A percentile compares a stretch with the other conserved stretches of the same genome.
Conservation (phyloP, 1,284 basidiomycete genomes). For the Fomitiporia mediterranea region DNA sequence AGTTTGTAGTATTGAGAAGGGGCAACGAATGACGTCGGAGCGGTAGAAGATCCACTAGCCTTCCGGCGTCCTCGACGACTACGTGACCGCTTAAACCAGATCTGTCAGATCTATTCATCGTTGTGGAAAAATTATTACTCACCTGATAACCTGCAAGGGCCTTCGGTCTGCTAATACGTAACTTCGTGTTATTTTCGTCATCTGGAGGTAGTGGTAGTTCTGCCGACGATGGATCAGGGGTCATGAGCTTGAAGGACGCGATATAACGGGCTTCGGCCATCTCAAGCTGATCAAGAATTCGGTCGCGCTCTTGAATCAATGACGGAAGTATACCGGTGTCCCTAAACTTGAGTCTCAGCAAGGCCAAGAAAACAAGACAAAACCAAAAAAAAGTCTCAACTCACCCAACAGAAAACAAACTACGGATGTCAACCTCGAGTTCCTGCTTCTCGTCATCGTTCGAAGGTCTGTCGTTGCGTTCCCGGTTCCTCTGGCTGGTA, state of each 20-base stretch:
- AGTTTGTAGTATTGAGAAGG: constrained; percentile 75
- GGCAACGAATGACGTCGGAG: constrained; percentile 72
- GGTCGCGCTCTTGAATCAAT: constrained; percentile 67
- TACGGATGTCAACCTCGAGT: constrained; percentile 60
- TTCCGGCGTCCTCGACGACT: constrained; percentile 45
- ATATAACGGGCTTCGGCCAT: constrained; percentile 76
- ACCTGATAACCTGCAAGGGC: constrained; percentile 38
- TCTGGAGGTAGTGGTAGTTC: constrained; percentile 34
- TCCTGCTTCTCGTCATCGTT: constrained; percentile 40
- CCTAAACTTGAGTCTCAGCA: constrained; percentile 41
- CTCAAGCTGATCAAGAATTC: constrained; percentile 71
- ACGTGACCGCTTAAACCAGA: constrained; percentile 26
- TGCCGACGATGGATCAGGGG: constrained; percentile 54
- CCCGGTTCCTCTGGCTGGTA: constrained; percentile 2
- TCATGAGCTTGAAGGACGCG: constrained; percentile 64
- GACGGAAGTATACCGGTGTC: constrained; percentile 61
- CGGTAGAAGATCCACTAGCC: constrained; percentile 59
- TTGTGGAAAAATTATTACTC: constrained; percentile 5
- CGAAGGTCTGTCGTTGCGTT: constrained; percentile 32
- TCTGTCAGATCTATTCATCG: too few species aligned
- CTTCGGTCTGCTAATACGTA: constrained; percentile 62
- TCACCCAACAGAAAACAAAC: constrained; percentile 71
- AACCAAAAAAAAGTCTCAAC: constrained; percentile 24
- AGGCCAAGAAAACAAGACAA: constrained; percentile 10
- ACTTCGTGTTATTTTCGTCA: constrained; percentile 36